These are phyloP conservation scores for Fusarium bactridioides DNA, from an alignment of 2,329 filamentous ascomycete species.

Conservation along the genomic window DNA sequence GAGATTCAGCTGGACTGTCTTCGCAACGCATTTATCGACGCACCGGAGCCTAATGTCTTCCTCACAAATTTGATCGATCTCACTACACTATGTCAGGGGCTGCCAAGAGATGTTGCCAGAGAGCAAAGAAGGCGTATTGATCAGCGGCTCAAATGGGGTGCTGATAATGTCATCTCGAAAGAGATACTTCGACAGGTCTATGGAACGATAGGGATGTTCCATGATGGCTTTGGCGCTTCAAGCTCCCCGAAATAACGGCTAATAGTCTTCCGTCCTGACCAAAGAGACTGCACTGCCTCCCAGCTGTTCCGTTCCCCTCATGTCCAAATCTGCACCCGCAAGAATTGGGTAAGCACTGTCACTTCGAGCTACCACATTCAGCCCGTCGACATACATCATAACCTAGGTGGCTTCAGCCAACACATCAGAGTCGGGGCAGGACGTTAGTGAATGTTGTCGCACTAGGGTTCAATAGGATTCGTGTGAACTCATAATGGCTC, in stretches of 20 bases:
- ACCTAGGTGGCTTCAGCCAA: neutral
- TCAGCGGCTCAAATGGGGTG: conserved; percentile 44
- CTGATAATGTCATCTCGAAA: conserved; percentile 35
- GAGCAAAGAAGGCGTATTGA: conserved; percentile 39
- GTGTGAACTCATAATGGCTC: conserved; percentile 6
- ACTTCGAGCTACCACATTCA: conserved; percentile 26
- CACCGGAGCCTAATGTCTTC: conserved; percentile 41
- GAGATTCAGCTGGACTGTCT: conserved; percentile 51
- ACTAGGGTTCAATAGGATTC: neutral
- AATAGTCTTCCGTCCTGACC: neutral
- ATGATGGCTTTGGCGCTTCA: conserved; percentile 13
- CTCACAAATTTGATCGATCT: conserved; percentile 45
- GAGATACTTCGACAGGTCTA: conserved; percentile 39
- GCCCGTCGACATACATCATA: conserved; percentile 20
- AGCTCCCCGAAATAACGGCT: neutral
- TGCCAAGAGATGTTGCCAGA: conserved; percentile 44
- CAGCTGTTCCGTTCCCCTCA: neutral
- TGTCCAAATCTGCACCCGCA: neutral
- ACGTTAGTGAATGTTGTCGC: neutral
- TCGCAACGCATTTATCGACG: conserved; percentile 46
- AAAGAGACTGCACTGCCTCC: neutral
- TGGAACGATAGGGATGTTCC: conserved; percentile 29
- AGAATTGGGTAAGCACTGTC: neutral
- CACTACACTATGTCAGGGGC: conserved; percentile 38
- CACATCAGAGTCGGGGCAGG: neutral